Base-by-base conservation (phyloP, 768 basidiomycete species). In the Lactarius pseudohatsudake region DNA sequence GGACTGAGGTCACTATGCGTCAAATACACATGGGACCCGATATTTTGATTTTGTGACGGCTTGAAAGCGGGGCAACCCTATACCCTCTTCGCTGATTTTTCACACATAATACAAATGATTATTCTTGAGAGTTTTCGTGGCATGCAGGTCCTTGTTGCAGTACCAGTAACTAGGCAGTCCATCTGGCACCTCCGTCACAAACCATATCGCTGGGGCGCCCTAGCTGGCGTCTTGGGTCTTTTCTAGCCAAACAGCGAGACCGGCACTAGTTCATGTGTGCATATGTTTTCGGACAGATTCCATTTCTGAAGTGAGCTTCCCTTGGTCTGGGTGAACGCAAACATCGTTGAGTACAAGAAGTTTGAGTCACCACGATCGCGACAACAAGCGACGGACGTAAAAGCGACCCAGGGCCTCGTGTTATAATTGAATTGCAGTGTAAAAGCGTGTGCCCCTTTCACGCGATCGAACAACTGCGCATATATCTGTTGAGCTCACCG, bases 281-380 rank as follows among this genome's bases (percentile, higher is more conserved):
- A 98, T 20, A 91, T 86, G 75, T 98, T 98, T 76, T 96, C 95
- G 1, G 92, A 92, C 67, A 99, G 78, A 78, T 98, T 96, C 96
- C 96, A 99, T 67, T 98, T 94, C 76, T 97, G 94, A 95, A 72
- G 98, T 95, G 65, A 99, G 84, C 76, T 98, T 96, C 59, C 94
- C 97, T 78, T 98, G 96, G 78, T 98, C 98, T 38, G 97, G 96
- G 76, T 98, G 96, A 47, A 99, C 91, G 61, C 91, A 90, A 40
- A 98, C 90, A 75, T 98, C 96, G 78, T 98, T 98, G 64, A 99
- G 43, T 50, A 43, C 32, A 62, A 45, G 63, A 45, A 56, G 59
- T 57, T 53, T 61, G 63, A 72, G 64, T 64, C 54, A 70, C 64
- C 47, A 50, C 22, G 45, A 64, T 71, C 56, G 65, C 43, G 15